Conservation (phyloP, 1,139 yeast species). For the Hyphopichia pseudoburtonii region DNA sequence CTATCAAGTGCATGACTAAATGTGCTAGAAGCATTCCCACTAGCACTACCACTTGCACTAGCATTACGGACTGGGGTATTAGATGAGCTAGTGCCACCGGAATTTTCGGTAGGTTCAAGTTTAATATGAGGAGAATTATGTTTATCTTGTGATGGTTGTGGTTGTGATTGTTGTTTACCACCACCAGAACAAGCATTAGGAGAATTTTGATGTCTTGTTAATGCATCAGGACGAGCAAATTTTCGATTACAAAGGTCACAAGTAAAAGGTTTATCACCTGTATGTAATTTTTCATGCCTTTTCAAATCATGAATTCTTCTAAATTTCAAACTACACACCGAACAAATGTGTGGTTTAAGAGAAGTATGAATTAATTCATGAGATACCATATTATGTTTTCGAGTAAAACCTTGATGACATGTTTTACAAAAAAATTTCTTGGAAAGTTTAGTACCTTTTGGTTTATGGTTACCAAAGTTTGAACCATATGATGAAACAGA, state of each 20-base stretch:
- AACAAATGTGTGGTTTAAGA: constrained; percentile 65
- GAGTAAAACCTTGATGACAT: constrained; percentile 62
- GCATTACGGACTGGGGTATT: background rate
- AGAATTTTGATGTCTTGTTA: constrained; percentile 60
- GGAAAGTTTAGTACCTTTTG: constrained; percentile 7
- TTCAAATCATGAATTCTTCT: constrained; percentile 75
- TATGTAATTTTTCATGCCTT: constrained; percentile 72
- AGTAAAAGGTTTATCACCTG: constrained; percentile 70
- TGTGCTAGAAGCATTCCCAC: background rate
- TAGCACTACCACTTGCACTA: background rate
- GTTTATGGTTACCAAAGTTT: too few species aligned
- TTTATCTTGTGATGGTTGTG: too few species aligned
- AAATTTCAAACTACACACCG: constrained; percentile 62
- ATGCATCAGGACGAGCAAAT: constrained; percentile 79
- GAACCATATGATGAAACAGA: background rate
- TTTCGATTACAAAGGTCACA: constrained; percentile 63
- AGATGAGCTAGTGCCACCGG: too few species aligned
- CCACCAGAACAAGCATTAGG: constrained; percentile 39
- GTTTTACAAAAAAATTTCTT: constrained; percentile 52
- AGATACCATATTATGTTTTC: constrained; percentile 74
- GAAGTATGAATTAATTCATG: constrained; percentile 71
- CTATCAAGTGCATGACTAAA: constrained; percentile 2
- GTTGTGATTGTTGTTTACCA: background rate
- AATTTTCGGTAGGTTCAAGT: background rate
- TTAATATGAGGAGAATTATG: background rate